These are phyloP conservation scores for Cryptosporidium bovis DNA, from an alignment of 169 alveolate species.

Conservation along the genomic window DNA sequence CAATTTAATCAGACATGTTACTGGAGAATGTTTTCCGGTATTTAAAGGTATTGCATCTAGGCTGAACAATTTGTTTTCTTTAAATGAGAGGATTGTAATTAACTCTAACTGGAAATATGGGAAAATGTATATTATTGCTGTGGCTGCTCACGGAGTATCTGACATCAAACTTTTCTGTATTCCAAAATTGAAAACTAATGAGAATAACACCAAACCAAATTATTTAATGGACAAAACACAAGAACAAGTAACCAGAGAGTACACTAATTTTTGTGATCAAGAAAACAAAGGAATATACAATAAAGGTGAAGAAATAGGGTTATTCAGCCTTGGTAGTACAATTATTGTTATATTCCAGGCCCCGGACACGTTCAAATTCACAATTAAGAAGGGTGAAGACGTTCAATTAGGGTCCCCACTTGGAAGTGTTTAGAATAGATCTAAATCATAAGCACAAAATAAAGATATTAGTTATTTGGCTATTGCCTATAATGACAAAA, in stretches of 20 bases:
- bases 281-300: conserved; percentile 65
- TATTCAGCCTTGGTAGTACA: conserved; percentile 88
- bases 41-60: conserved; percentile 75
- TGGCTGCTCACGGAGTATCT: conserved; percentile 92
- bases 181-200: conserved; percentile 81
- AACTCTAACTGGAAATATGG: conserved; percentile 89
- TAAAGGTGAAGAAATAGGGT: conserved; percentile 90
- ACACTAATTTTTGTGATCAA: conserved; percentile 22
- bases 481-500: neutral
- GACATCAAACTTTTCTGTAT: conserved; percentile 83
- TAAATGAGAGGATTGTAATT: conserved; percentile 88
- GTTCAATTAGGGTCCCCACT: conserved; percentile 76
- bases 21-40: conserved; percentile 86
- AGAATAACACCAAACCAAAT: conserved; percentile 71
- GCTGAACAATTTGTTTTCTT: conserved; percentile 84
- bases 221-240: conserved; percentile 62
- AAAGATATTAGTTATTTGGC: neutral
- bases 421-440: conserved; percentile 5
- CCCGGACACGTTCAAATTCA: conserved; percentile 81
- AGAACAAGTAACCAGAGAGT: conserved; percentile 33
- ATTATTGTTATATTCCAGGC: conserved; percentile 87
- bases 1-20: conserved; percentile 84
- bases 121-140: conserved; percentile 82
- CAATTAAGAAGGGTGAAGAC: conserved; percentile 80
- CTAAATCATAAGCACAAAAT: neutral